Evolutionary conservation across 2,329 filamentous ascomycete genomes (phyloP), one percentile per base, ranked within the genome.

Genomic region (Paecilomyces dactylethromorphus): DNA sequence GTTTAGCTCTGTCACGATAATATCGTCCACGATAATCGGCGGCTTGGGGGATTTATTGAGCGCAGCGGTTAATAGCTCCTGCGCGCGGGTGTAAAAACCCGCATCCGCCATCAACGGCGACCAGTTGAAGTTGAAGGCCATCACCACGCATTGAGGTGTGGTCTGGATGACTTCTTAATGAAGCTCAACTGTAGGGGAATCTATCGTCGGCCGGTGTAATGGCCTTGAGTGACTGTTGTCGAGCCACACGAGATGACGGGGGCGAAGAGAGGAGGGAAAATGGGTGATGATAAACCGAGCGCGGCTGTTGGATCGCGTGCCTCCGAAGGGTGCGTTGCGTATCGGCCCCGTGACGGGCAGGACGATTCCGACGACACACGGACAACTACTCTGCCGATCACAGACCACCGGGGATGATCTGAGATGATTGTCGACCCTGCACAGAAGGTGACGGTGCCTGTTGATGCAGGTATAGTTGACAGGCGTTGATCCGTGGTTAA

Each of bases 71-170:
- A 99, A 84, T 75, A 97, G 89, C 74, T 97, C 92, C 75, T 92
- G 90, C 56, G 94, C 93, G 68, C 92, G 89, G 73, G 89, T 86
- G 78, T 93, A 93, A 77, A 94, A 94, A 68, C 87, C 85, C 70
- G 91, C 93, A 80, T 97, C 94, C 72, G 93, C 93, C 79, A 95
- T 94, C 65, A 99, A 84, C 72, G 94, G 94, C 84, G 92, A 96
- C 94, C 94, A 99, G 91, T 97, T 97, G 90, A 99, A 99, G 83
- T 97, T 97, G 89, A 99, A 99, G 68, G 94, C 94, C 94, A 99
- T 99, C 78, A 63, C 66, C 62, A 65, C 53, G 67, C 68, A 72
- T 72, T 64, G 51, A 59, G 53, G 22, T 49, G 66, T 26, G n/a
- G 22, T 15, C 29, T 13, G 3, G 26, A 52, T 3, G 50, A 52